These are phyloP conservation scores for Pseudocercospora fijiensis DNA, from an alignment of 2,329 filamentous ascomycete genomes.

Conservation along the genomic window DNA sequence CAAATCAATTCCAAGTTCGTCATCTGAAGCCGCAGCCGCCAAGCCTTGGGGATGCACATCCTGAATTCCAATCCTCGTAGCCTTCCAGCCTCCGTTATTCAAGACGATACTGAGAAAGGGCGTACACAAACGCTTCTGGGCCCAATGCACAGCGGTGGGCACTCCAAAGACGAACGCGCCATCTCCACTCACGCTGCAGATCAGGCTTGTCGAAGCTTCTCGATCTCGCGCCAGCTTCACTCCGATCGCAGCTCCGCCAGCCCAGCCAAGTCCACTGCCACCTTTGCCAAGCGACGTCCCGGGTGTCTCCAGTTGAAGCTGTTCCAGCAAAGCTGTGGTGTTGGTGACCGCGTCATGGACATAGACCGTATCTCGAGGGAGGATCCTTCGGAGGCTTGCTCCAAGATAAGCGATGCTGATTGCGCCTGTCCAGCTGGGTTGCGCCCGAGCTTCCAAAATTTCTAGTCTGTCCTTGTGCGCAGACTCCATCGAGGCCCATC, in stretches of 20 bases:
- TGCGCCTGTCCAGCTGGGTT: constrained; percentile 5
- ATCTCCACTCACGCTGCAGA: constrained; percentile 20
- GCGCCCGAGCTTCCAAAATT: background rate
- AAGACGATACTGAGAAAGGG: constrained; percentile 26
- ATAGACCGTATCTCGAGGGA: constrained; percentile 20
- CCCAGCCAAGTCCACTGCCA: constrained; percentile 27
- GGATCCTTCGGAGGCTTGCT: constrained; percentile 7
- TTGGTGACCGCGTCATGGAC: constrained; percentile 25
- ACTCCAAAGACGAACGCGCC: constrained; percentile 17
- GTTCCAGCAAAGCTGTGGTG: constrained; percentile 18
- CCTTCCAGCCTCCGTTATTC: constrained; percentile 30
- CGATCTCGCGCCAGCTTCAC: constrained; percentile 16
- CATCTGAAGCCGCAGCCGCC: constrained; percentile 16
- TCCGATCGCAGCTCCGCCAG: constrained; percentile 24
- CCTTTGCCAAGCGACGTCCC: constrained; percentile 24
- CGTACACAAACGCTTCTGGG: constrained; percentile 11
- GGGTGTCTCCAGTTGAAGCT: constrained; percentile 17
- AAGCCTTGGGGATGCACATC: constrained; percentile 26
- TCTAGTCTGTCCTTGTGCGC: background rate
- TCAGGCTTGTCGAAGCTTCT: background rate
- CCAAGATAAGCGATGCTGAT: constrained; percentile 20
- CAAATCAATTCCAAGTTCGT: constrained; percentile 22
- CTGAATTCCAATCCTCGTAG: constrained; percentile 16
- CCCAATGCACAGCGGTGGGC: constrained; percentile 20
- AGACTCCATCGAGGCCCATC: background rate